phyloP scores from a whole-genome alignment of 176 grass and related monocot species.

The Juncus inflexus region DNA sequence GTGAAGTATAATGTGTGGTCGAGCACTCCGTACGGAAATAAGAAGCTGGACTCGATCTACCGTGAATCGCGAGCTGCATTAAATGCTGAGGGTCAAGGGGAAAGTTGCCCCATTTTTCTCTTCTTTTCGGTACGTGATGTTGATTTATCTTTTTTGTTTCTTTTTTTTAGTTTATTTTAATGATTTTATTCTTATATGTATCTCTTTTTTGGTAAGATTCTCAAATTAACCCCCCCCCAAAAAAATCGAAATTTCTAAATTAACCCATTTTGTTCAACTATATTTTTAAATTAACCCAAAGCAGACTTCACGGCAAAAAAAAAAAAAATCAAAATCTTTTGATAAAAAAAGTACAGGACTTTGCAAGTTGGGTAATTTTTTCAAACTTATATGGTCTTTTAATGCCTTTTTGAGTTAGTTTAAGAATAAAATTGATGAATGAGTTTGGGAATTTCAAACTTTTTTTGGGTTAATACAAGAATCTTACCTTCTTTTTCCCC shows the following conservation, averaged over 20 bases:
- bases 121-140: conserved; percentile 75
- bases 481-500: neutral
- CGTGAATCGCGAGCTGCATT: conserved; percentile 45
- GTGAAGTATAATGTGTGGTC: conserved; percentile 83
- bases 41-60: conserved; percentile 62
- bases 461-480: neutral
- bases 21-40: conserved; percentile 72
- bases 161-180: conserved; percentile 19
- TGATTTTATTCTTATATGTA: neutral
- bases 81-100: conserved; percentile 31
- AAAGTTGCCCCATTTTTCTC: conserved; percentile 68
- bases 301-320: no score
- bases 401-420: neutral
- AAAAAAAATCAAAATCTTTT: no score
- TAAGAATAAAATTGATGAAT: no score
- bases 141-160: conserved; percentile 9
- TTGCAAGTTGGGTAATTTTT: neutral
- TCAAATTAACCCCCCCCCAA: neutral
- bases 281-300: no score
- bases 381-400: conserved; percentile 6
- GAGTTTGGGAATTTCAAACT: no score
- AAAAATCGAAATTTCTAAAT: neutral
- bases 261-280: no score
- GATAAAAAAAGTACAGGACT: no score
- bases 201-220: neutral